Conservation (phyloP, 257 asterid species). For the Orobanche coerulescens region DNA sequence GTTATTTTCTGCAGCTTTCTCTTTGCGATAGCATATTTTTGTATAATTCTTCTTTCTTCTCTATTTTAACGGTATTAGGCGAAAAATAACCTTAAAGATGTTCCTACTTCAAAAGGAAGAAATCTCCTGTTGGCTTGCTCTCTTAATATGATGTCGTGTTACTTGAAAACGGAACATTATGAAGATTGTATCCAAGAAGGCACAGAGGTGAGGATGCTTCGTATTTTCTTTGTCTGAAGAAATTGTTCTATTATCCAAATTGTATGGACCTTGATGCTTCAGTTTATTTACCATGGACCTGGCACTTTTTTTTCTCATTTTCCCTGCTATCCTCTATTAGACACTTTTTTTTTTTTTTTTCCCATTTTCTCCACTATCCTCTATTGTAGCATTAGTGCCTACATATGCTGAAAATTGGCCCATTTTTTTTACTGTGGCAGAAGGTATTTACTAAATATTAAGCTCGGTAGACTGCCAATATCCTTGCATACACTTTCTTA, state of each 20-base stretch:
- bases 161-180: constrained; percentile 68
- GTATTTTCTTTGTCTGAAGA: constrained; percentile 5
- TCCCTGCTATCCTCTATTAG: constrained; percentile 4
- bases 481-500: background rate
- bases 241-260: constrained; percentile 14
- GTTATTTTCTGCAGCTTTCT: background rate
- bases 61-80: constrained; percentile 42
- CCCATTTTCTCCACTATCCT: background rate
- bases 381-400: constrained; percentile 3
- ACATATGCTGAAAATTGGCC: background rate
- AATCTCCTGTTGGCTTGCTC: constrained; percentile 68
- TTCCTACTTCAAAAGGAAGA: constrained; percentile 60
- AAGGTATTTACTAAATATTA: constrained; percentile 4
- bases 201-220: constrained; percentile 61
- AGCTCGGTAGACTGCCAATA: background rate
- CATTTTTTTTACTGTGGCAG: constrained; percentile 15
- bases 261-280: constrained; percentile 8
- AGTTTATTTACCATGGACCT: background rate
- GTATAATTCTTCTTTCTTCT: constrained; percentile 14
- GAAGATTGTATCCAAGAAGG: constrained; percentile 81
- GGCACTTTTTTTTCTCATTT: background rate
- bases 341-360: constrained; percentile 19
- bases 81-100: constrained; percentile 66
- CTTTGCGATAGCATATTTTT: background rate
- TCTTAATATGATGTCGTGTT: constrained; percentile 94